Percentiles rank a stretch among this genome's conserved stretches.
phyloP scores from a whole-genome alignment of 306 rosid genomes.

The Parietaria judaica region DNA sequence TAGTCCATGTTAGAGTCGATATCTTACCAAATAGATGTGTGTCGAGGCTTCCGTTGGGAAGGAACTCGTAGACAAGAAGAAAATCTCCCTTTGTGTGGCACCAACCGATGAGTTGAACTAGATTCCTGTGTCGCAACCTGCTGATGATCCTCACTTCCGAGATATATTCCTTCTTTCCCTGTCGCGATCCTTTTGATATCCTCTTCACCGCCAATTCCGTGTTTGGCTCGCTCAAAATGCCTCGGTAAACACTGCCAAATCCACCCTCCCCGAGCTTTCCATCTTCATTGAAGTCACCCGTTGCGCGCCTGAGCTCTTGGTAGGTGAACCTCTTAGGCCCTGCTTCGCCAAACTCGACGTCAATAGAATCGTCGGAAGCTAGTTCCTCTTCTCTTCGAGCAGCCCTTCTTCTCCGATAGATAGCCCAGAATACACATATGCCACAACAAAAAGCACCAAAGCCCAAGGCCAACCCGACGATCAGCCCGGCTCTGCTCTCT shows the following conservation, averaged over 20 bases:
- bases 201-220: constrained; percentile 57
- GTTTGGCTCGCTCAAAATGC: constrained; percentile 16
- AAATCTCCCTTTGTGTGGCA: constrained; percentile 62
- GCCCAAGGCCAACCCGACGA: constrained; percentile 1
- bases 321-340: constrained; percentile 14
- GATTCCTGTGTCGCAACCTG: constrained; percentile 54
- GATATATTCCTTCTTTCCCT: constrained; percentile 59
- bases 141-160: constrained; percentile 70
- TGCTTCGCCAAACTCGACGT: constrained; percentile 3
- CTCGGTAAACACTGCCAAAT: constrained; percentile 18
- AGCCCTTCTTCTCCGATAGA: background rate
- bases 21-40: constrained; percentile 48
- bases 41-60: constrained; percentile 37
- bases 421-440: background rate
- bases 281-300: background rate
- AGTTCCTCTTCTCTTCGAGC: background rate
- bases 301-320: constrained; percentile 2
- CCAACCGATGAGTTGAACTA: constrained; percentile 79
- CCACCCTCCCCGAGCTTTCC: constrained; percentile 19
- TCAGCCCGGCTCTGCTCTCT: background rate
- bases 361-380: background rate
- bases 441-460: background rate
- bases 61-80: constrained; percentile 44
- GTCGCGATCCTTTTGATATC: constrained; percentile 61
- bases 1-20: constrained; percentile 29